phyloP scores from a whole-genome alignment of 106 monocot species.

The Dactylorhiza incarnata region DNA sequence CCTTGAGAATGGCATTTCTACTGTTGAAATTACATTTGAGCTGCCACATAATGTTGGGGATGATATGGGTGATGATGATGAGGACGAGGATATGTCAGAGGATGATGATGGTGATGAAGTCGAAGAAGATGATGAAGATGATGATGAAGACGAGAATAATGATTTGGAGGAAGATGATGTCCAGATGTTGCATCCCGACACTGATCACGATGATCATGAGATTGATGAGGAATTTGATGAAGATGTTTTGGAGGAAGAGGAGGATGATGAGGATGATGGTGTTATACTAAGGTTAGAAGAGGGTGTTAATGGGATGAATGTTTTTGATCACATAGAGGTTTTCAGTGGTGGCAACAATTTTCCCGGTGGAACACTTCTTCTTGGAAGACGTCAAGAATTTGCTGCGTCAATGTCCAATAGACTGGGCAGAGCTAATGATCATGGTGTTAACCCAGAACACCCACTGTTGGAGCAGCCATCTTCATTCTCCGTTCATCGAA shows the following conservation, averaged over 20 bases:
- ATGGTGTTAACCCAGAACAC: slow-evolving; percentile 54
- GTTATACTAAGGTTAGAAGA: slow-evolving; percentile 81
- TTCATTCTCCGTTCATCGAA: slow-evolving; percentile 49
- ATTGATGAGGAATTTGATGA: slow-evolving; percentile 97
- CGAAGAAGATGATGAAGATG: slow-evolving; percentile 71
- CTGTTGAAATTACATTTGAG: slow-evolving; percentile 92
- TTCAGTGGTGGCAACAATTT: slow-evolving; percentile 61
- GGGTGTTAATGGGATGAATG: slow-evolving; percentile 90
- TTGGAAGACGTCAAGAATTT: slow-evolving; percentile 78
- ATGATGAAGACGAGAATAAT: slow-evolving; percentile 86
- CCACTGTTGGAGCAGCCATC: slow-evolving; percentile 83
- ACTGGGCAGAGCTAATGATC: slow-evolving; percentile 69
- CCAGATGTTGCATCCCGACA: slow-evolving; percentile 88
- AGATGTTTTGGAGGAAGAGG: slow-evolving; percentile 79
- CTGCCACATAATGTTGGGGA: slow-evolving; percentile 56
- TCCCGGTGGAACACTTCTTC: slow-evolving; percentile 69
- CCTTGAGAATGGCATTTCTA: slow-evolving; percentile 58
- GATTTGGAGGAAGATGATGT: slow-evolving; percentile 87
- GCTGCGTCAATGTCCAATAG: slow-evolving; percentile 82
- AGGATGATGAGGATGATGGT: slow-evolving; percentile 93
- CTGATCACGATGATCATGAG: slow-evolving; percentile 95
- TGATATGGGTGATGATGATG: slow-evolving; percentile 68
- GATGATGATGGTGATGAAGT: slow-evolving; percentile 76
- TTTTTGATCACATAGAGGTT: slow-evolving; percentile 96
- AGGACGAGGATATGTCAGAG: slow-evolving; percentile 68